Base-by-base conservation (phyloP, 306 rosid genomes). In the Quercus glauca region DNA sequence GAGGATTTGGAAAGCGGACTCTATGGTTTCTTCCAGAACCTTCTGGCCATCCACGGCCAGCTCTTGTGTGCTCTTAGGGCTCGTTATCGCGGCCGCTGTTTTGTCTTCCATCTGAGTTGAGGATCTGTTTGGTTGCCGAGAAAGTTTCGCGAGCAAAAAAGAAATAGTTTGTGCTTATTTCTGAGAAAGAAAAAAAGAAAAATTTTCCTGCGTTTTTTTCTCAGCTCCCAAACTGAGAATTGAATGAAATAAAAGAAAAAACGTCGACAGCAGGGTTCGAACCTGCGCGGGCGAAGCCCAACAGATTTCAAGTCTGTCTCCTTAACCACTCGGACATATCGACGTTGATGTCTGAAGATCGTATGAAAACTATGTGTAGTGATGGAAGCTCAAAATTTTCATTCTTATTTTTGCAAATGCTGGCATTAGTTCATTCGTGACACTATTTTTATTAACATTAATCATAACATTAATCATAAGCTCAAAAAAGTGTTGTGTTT, bases 1-100 rank as follows among this genome's bases (percentile, higher is more conserved):
- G 63, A 96, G 96, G 88, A 96, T 93, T 87, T 90, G 94, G 73
- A 86, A 94, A 78, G 99, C 97, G 29, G 89, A 75, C 77, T 94
- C 90, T 0, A 91, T 94, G 18, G 99, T 94, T 80, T 91, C 97
- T 80, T 91, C 93, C 4, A 96, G 84, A 82, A 91, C 89, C 87
- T 83, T 90, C 80, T 87, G 92, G 3, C 98, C 99, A 73, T 96
- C 97, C 74, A 89, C 79, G 9, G 99, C 97, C 4, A 96, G 86
- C 80, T 93, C 96, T 19, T 91, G 96, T 20, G 96, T 90, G 41
- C 89, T 86, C 86, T 83, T 92, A 14, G 84, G 69, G 79, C n/a
- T 69, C 4, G 83, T 28, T 1, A 74, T 35, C 57, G 81, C 84
- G 70, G 67, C 87, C 26, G 65, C 67, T 0, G 83, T 69, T 37